These are phyloP conservation scores for Lactarius pseudohatsudake DNA, from an alignment of 768 basidiomycete genomes.

Conservation along the genomic window DNA sequence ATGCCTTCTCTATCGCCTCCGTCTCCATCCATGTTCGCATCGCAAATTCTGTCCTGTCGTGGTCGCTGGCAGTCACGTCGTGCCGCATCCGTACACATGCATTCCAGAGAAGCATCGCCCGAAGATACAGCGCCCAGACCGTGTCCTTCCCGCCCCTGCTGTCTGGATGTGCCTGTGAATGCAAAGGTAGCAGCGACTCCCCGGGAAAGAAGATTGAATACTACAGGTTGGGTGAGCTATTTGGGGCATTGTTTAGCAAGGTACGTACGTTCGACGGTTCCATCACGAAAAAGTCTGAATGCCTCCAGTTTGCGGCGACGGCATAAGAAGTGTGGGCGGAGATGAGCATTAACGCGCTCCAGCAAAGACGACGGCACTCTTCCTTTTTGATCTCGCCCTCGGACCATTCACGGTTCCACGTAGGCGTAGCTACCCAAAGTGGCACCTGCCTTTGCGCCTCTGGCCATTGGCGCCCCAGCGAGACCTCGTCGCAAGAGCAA, in stretches of 20 bases:
- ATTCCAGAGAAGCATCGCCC: constrained; percentile 71
- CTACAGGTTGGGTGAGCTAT: constrained; percentile 37
- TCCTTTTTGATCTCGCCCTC: constrained; percentile 68
- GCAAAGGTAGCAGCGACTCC: constrained; percentile 50
- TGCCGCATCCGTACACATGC: constrained; percentile 62
- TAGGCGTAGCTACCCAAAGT: constrained; percentile 62
- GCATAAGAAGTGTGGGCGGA: constrained; percentile 65
- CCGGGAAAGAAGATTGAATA: constrained; percentile 74
- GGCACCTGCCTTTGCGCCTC: constrained; percentile 54
- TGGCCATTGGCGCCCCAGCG: constrained; percentile 53
- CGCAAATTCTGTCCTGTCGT: constrained; percentile 61
- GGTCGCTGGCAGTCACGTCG: constrained; percentile 43
- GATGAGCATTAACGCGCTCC: constrained; percentile 64
- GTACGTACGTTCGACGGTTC: constrained; percentile 67
- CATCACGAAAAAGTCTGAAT: constrained; percentile 52
- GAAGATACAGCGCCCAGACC: constrained; percentile 73
- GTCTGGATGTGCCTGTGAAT: constrained; percentile 32
- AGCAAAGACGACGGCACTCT: constrained; percentile 68
- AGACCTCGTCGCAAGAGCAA: constrained; percentile 50
- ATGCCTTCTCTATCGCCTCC: constrained; percentile 59
- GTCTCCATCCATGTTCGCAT: constrained; percentile 70
- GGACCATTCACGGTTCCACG: constrained; percentile 59
- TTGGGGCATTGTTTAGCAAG: not conserved
- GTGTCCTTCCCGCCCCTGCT: constrained; percentile 55
- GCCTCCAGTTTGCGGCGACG: constrained; percentile 40